Evolutionary conservation across 2,329 filamentous ascomycete genomes (phyloP).

Genomic region (Taxawa tesnikishii): DNA sequence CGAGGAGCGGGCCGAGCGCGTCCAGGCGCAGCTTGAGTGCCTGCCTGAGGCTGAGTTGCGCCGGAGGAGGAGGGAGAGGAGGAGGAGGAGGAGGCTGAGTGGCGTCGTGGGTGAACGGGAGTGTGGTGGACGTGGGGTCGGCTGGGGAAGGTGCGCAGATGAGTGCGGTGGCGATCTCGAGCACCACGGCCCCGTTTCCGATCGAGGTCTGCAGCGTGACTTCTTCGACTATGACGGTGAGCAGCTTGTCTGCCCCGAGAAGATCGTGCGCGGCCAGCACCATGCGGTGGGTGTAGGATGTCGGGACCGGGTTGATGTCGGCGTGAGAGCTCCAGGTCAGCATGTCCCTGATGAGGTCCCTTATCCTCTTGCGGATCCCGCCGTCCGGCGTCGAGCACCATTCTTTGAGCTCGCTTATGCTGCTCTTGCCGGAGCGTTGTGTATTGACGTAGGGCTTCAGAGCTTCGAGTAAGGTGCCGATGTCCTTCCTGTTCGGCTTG

Average conservation of each 20-base stretch:
- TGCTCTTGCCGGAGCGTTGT: slow-evolving; percentile 49
- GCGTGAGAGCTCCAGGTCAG: slow-evolving; percentile 50
- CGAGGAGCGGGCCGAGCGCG: slow-evolving; percentile 41
- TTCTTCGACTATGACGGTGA: slow-evolving; percentile 55
- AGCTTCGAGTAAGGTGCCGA: slow-evolving; percentile 55
- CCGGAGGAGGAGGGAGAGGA: too few relatives aligned
- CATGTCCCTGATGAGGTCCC: slow-evolving; percentile 49
- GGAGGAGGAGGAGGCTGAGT: too few relatives aligned
- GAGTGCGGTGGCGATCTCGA: slow-evolving; percentile 58
- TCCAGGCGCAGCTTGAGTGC: slow-evolving; percentile 35
- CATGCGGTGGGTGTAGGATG: slow-evolving; percentile 62
- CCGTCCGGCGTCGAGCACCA: slow-evolving; percentile 39
- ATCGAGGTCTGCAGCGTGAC: slow-evolving; percentile 48
- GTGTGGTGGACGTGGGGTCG: slow-evolving; percentile 15
- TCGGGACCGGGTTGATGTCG: slow-evolving; percentile 38
- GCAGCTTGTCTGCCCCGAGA: slow-evolving; percentile 47
- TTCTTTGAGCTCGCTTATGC: slow-evolving; percentile 54
- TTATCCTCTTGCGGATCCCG: slow-evolving; percentile 39
- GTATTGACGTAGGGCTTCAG: slow-evolving; percentile 47
- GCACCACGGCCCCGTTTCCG: slow-evolving; percentile 47
- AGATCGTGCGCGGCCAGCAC: slow-evolving; percentile 49
- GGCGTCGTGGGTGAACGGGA: slow-evolving; percentile 4
- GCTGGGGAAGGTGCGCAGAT: slow-evolving; percentile 50
- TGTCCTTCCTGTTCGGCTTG: slow-evolving; percentile 54
- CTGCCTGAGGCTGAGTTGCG: slow-evolving; percentile 6